Percentiles rank a stretch among this genome's conserved stretches.
Conservation (phyloP, 352 stramenopile species). For the Phytophthora capsici region DNA sequence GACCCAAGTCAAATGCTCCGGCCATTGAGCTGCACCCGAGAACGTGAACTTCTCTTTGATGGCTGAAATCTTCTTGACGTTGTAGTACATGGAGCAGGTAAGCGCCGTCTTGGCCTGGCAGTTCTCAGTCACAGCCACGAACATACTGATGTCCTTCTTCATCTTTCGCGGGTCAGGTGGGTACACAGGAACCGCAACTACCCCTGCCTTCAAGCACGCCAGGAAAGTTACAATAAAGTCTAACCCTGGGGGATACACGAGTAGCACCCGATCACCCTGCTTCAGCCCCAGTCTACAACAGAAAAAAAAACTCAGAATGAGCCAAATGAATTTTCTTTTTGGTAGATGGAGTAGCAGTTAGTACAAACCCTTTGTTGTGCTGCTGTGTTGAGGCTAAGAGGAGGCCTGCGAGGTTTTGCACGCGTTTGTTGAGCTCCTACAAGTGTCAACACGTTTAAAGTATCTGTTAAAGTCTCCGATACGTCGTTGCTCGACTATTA, state of each 20-base stretch:
- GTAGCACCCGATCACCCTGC: conserved; percentile 85
- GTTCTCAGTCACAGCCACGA: conserved; percentile 93
- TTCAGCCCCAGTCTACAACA: conserved; percentile 59
- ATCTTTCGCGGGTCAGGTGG: conserved; percentile 93
- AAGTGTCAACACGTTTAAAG: conserved; percentile 2
- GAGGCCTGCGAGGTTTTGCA: conserved; percentile 74
- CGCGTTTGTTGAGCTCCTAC: conserved; percentile 72
- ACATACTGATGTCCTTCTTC: conserved; percentile 96
- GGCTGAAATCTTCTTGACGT: conserved; percentile 92
- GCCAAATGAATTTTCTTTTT: neutral
- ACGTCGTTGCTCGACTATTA: conserved; percentile 13
- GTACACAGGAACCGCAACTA: conserved; percentile 95
- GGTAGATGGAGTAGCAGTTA: neutral
- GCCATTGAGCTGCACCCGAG: conserved; percentile 71
- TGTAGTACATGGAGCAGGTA: conserved; percentile 94
- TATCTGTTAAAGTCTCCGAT: neutral
- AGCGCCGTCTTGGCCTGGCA: conserved; percentile 93
- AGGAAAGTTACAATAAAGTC: conserved; percentile 99
- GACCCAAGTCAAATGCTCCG: conserved; percentile 90
- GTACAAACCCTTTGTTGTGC: conserved; percentile 68
- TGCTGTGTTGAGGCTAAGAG: conserved; percentile 54
- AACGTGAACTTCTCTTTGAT: conserved; percentile 88
- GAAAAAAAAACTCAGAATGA: conserved; percentile 2
- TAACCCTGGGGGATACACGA: conserved; percentile 97
- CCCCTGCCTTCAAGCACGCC: conserved; percentile 92